Evolutionary conservation across 2,329 filamentous ascomycete genomes (phyloP).

Genomic region (Fonsecaea pedrosoi): DNA sequence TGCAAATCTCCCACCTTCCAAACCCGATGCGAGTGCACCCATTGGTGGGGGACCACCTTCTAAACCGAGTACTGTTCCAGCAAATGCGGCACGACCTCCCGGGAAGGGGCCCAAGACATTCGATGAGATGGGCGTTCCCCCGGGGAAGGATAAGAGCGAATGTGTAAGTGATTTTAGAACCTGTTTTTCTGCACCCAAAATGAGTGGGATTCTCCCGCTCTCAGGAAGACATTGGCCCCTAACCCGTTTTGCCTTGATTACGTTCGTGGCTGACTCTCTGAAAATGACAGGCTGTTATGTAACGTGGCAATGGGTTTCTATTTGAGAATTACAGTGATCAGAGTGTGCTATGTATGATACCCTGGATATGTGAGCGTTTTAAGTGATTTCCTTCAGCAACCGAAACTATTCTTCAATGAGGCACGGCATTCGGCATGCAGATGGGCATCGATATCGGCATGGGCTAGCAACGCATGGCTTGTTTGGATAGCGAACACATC

Average conservation of each 20-base stretch:
- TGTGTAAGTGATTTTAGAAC: constrained; percentile 69
- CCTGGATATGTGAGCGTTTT: neutral
- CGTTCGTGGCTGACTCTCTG: neutral
- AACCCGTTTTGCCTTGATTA: neutral
- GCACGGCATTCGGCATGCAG: neutral
- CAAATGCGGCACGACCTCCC: constrained; percentile 41
- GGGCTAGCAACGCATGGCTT: neutral
- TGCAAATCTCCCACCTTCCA: constrained; percentile 35
- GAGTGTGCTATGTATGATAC: constrained; percentile 1
- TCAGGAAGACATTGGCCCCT: neutral
- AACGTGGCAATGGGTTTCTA: neutral
- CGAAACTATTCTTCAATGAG: neutral
- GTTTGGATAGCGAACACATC: neutral
- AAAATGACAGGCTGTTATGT: neutral
- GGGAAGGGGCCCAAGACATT: constrained; percentile 91
- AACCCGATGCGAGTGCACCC: constrained; percentile 29
- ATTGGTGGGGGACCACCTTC: constrained; percentile 39
- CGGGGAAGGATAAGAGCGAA: constrained; percentile 81
- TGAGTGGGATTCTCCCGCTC: neutral
- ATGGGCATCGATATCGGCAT: neutral
- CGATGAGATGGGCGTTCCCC: constrained; percentile 95
- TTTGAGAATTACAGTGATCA: neutral
- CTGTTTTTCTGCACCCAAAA: neutral
- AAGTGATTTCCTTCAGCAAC: neutral
- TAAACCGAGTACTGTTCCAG: constrained; percentile 50